Base-by-base conservation (phyloP, 1,284 basidiomycete species). In the Psilocybe mexicana region DNA sequence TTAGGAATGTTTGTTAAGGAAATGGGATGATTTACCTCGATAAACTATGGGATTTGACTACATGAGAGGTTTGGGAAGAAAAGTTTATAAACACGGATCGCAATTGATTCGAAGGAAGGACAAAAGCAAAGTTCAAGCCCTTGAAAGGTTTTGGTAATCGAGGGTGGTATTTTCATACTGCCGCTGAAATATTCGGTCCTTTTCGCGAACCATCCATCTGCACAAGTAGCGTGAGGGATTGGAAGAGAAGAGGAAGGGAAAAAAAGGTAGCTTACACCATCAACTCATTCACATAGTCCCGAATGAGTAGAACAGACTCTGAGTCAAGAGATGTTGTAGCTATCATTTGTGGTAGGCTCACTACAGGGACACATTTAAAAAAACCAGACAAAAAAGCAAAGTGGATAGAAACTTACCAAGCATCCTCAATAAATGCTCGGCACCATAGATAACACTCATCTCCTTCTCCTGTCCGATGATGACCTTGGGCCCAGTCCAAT, bases 371-470 rank as follows among this genome's bases (percentile, higher is more conserved):
- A 23, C 33, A n/a, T 10, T 14, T 35, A 35, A 48, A 18, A 18
- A n/a, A 18, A 48, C 24, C 18, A 25, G 23, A 26, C 3, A 26
- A 44, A 10, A 26, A 11, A 44, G 23, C 14, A 43, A 23, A 44
- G 23, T 6, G 23, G 43, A 6, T 11, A 18, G 18, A 44, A 6
- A 79, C 87, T 60, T 64, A 97, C 95, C 96, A 63, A 99, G 82
- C 81, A 99, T 88, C 52, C 96, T 79, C 59, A 98, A 72, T 12
- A 99, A 72, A 73, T 99, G 96, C 71, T 99, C 96, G 3, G 93
- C 94, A 0, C 96, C 97, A 68, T 99, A 99, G 18, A 98, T 83
- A 54, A 85, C 79, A 70, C 93, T 94, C 85, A 97, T 93, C 65
- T 94, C 89, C 69, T 88, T 90, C 68, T 92, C 89, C 62, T 62